These are phyloP conservation scores for Pichia sp. DNA, from an alignment of 1,139 yeast genomes.

Conservation along the genomic window DNA sequence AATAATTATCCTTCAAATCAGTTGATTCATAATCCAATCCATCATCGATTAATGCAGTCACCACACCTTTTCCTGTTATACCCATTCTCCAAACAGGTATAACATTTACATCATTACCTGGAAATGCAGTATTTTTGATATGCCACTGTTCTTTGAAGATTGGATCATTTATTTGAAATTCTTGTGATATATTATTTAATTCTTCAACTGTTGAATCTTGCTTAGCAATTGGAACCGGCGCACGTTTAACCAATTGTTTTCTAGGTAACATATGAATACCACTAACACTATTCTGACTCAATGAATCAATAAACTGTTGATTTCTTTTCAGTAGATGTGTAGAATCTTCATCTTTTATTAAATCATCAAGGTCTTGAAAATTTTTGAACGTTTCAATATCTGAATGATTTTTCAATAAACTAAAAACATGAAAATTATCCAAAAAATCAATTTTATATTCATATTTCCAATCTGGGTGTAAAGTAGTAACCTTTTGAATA, in stretches of 20 bases:
- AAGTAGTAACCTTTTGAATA: constrained; percentile 26
- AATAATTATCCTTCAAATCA: constrained; percentile 69
- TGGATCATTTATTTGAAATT: constrained; percentile 72
- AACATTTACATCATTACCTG: constrained; percentile 84
- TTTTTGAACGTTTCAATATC: constrained; percentile 30
- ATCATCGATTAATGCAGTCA: constrained; percentile 89
- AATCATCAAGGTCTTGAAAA: constrained; percentile 11
- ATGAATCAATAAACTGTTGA: constrained; percentile 22
- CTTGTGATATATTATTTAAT: constrained; percentile 39
- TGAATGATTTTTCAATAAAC: constrained; percentile 35
- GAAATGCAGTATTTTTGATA: constrained; percentile 59
- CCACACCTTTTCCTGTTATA: constrained; percentile 74
- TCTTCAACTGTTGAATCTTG: constrained; percentile 36
- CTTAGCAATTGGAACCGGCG: constrained; percentile 32
- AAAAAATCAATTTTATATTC: constrained; percentile 58
- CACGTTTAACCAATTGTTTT: constrained; percentile 40
- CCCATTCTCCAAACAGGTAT: constrained; percentile 80
- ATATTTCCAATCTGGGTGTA: constrained; percentile 41
- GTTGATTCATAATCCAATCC: constrained; percentile 78
- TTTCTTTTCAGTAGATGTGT: constrained; percentile 24
- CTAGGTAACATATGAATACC: constrained; percentile 50
- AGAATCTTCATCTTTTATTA: constrained; percentile 19
- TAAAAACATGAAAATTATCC: constrained; percentile 57
- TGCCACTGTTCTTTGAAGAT: constrained; percentile 86
- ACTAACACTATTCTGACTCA: constrained; percentile 27